Conservation (phyloP, 2,329 filamentous ascomycete species). For the Fusarium sp. region DNA sequence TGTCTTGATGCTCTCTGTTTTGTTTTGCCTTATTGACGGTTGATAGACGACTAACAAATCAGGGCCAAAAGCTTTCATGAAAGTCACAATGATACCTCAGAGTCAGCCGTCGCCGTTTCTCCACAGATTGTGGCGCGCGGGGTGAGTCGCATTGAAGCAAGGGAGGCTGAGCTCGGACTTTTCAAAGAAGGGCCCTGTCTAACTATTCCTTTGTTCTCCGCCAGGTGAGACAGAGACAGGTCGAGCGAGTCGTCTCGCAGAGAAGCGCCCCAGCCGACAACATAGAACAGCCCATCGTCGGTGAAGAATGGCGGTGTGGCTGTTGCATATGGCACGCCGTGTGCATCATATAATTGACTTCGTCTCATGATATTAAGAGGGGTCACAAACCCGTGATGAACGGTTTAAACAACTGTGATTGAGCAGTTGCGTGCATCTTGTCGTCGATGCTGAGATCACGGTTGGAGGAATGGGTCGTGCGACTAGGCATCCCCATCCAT, state of each 20-base stretch:
- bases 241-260: constrained; percentile 2
- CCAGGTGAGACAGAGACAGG: constrained; percentile 45
- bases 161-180: constrained; percentile 33
- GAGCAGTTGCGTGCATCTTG: constrained; percentile 22
- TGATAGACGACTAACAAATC: not conserved
- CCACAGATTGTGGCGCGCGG: constrained; percentile 33
- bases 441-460: constrained; percentile 19
- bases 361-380: constrained; percentile 40
- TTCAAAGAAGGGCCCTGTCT: not conserved
- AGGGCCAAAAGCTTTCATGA: not conserved
- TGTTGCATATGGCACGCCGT: constrained; percentile 33
- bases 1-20: not conserved
- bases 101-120: constrained; percentile 21
- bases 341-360: constrained; percentile 34
- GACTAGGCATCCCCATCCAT: constrained; percentile 25
- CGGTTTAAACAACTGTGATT: constrained; percentile 3
- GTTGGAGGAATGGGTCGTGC: constrained; percentile 23
- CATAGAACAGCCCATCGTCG: constrained; percentile 21
- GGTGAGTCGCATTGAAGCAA: constrained; percentile 32
- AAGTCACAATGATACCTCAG: constrained; percentile 1
- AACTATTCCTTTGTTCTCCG: constrained; percentile 36
- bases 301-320: constrained; percentile 46
- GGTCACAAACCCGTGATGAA: constrained; percentile 15
- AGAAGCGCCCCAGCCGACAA: constrained; percentile 42
- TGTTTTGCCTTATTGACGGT: too few relatives aligned